Base-by-base conservation (phyloP, 257 asterid genomes). In the Eucommia ulmoides region DNA sequence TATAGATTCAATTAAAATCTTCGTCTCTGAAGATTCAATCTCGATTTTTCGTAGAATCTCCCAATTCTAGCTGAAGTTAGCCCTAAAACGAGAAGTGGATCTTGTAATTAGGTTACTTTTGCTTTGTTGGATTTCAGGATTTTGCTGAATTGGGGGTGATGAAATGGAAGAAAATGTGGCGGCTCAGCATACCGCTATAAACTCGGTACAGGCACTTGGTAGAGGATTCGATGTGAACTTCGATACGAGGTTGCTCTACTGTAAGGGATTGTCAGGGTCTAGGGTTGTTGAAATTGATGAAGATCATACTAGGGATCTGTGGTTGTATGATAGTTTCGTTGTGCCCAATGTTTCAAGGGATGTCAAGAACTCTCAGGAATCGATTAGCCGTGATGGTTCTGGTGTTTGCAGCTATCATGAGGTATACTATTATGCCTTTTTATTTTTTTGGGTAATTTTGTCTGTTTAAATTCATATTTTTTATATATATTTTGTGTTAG, bases 171-270 rank as follows among this genome's bases (percentile, higher is more conserved):
- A 74, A 63, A 78, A 78, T 74, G 84, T 77, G 42, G 92, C 92
- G 62, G 94, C 96, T 74, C 65, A 82, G 80, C 89, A 78, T 58
- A 82, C 94, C 44, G 82, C 80, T 51, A 55, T 65, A 49, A 78
- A 72, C 64, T 67, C 81, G 12, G 94, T 86, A 59, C 82, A 82
- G 71, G 92, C 96, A 33, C 55, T 86, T 52, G 96, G 96, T 2
- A 77, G 82, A 80, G 96, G 96, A 0, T 86, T 86, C 62, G 96
- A 86, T 67, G 94, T 83, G 23, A 86, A 80, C 67, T 80, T 68
- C 50, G 96, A 86, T 57, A 86, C 96, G 14, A 80, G 94, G 69
- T 80, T 86, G 73, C 76, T 86, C 33, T 83, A 83, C 46, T 83
- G 94, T 71, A 86, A 86, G 64, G 94, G 96, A 41, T 76, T 74